Evolutionary conservation across 1,284 basidiomycete species (phyloP).

Genomic region (Trichosporon faecale): DNA sequence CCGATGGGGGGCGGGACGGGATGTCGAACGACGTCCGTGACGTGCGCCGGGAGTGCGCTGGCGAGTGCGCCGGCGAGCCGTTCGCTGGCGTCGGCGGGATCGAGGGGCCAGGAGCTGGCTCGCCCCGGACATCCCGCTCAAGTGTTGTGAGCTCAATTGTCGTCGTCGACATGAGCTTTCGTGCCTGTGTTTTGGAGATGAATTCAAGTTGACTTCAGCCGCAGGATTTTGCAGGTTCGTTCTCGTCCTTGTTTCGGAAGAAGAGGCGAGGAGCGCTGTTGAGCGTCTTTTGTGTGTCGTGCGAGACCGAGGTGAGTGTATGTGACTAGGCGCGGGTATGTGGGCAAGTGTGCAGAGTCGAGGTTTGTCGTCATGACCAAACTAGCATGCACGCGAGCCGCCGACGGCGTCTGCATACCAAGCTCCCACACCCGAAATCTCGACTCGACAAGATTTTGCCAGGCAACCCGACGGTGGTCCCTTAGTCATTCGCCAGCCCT

Average conservation of each 20-base stretch:
- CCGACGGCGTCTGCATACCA: too few relatives aligned
- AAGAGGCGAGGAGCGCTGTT: background rate
- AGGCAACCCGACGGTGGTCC: background rate
- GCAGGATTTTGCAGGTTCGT: too few relatives aligned
- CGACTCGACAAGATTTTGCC: background rate
- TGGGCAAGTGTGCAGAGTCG: background rate
- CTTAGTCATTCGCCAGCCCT: too few relatives aligned
- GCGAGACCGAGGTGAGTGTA: background rate
- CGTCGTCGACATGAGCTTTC: background rate
- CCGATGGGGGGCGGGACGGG: background rate
- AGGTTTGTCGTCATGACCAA: background rate
- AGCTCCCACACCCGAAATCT: background rate
- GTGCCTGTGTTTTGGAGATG: background rate
- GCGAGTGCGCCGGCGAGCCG: background rate
- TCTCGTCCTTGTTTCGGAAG: background rate
- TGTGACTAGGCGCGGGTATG: background rate
- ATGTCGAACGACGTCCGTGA: background rate
- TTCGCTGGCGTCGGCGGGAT: slow-evolving; percentile 4
- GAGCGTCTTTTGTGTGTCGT: background rate
- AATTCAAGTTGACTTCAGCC: background rate
- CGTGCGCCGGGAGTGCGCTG: background rate
- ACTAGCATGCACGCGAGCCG: too few relatives aligned
- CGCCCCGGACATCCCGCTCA: background rate
- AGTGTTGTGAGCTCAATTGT: background rate
- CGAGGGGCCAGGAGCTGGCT: background rate